Evolutionary conservation across 164 flowering plant genomes (phyloP).

Genomic region (Dillenia suffruticosa): DNA sequence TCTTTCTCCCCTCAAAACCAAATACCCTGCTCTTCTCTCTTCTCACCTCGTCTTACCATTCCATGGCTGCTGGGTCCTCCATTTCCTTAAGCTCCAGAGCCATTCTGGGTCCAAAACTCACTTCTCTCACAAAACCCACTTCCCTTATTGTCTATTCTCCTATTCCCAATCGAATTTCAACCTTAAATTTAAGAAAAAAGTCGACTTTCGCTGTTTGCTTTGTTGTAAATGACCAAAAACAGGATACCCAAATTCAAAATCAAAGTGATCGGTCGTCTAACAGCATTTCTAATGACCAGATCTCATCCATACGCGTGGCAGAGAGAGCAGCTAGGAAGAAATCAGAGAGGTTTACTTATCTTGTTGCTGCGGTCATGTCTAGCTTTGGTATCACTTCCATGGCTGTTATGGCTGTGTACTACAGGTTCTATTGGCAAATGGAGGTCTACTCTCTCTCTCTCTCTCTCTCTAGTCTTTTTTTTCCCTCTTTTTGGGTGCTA

Average conservation of each 20-base stretch:
- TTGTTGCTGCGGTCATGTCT: constrained; percentile 86
- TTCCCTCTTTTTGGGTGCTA: not conserved
- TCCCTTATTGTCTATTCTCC: not conserved
- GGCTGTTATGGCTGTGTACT: constrained; percentile 81
- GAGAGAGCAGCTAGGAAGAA: constrained; percentile 62
- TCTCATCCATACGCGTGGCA: constrained; percentile 23
- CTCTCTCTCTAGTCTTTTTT: not conserved
- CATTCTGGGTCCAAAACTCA: constrained; percentile 10
- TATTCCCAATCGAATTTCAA: not conserved
- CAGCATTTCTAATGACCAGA: constrained; percentile 5
- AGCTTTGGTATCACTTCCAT: constrained; percentile 76
- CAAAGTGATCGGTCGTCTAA: constrained; percentile 3
- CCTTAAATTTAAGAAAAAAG: constrained; percentile 9
- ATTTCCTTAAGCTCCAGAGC: constrained; percentile 28
- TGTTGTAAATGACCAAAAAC: constrained; percentile 40
- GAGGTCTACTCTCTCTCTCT: constrained; percentile 37
- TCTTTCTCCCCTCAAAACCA: too few relatives aligned
- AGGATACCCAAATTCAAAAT: not conserved
- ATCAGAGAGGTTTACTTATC: constrained; percentile 71
- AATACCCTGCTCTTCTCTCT: not conserved
- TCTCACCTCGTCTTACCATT: not conserved
- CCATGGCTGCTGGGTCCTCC: constrained; percentile 56
- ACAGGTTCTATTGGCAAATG: constrained; percentile 85
- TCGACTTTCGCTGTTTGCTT: constrained; percentile 35
- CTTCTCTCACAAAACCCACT: constrained; percentile 1